Base-by-base conservation (phyloP, 1,284 basidiomycete species). In the Cutaneotrichosporon sp. region DNA sequence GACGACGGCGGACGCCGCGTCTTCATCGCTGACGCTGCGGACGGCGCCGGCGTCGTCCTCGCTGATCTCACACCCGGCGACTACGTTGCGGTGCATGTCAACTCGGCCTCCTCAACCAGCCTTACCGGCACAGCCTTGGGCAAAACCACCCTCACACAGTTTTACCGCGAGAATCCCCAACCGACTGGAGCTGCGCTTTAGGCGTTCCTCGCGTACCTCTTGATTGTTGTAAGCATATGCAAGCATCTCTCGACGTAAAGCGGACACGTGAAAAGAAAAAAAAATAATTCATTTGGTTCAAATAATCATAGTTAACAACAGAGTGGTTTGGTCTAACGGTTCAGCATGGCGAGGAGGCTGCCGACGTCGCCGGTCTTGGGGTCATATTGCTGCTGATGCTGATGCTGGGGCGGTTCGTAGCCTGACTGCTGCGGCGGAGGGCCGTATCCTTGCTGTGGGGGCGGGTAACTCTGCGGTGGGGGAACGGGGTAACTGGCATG, bases 291-390 rank as follows among this genome's bases (percentile, higher is more conserved):
- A 30, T 30, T 10, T 5, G 7, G 26, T 5, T 30, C n/a, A n/a
- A n/a, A n/a, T n/a, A n/a, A n/a, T 30, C 26, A 30, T 30, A 30
- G 26, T 30, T 30, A 30, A 30, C 26, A 30, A 30, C 26, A 30
- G 26, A 30, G 26, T 30, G 26, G 26, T 30, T n/a, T n/a, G 26
- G 26, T 13, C 36, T 48, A 48, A 15, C 46, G 38, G 23, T 49
- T 41, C 13, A 70, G 62, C 63, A 67, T 64, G 15, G 66, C 65
- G 36, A 70, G 56, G 15, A 70, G 48, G 23, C 60, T 60, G 9
- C 57, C 62, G 35, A 68, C 64, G 30, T 63, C 61, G 12, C 52
- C 49, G n/a, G 36, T 52, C 26, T 52, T 53, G 26, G 57, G 57
- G 21, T 59, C 57, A 38, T 59, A 59, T 8, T 21, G 36, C 35